Percentiles rank a stretch among this genome's conserved stretches.
Conservation (phyloP, 768 basidiomycete species). For the Phylloporus sp. region DNA sequence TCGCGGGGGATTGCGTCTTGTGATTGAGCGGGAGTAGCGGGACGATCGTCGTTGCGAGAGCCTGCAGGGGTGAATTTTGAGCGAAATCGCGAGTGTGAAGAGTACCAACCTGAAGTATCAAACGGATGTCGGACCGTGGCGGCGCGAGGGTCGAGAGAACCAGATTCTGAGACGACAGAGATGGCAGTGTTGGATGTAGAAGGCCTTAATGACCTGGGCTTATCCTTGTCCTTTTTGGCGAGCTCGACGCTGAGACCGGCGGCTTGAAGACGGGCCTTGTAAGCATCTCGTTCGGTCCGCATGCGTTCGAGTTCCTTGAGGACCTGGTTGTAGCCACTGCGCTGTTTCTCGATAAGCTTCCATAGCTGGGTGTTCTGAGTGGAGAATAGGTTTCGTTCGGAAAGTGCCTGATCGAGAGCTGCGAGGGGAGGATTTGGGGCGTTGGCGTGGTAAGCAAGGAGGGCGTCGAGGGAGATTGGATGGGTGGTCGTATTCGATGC, state of each 20-base stretch:
- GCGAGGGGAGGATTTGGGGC: conserved; percentile 47
- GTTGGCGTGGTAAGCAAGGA: conserved; percentile 51
- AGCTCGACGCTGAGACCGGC: conserved; percentile 38
- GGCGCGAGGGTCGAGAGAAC: conserved; percentile 23
- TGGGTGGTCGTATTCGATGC: conserved; percentile 24
- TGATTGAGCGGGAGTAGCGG: conserved; percentile 15
- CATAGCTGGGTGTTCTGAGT: conserved; percentile 87
- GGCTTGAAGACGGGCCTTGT: conserved; percentile 32
- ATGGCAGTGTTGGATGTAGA: conserved; percentile 24
- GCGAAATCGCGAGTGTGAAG: not conserved
- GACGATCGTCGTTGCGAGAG: conserved; percentile 20
- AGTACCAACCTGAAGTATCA: conserved; percentile 32
- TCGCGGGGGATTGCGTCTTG: conserved; percentile 13
- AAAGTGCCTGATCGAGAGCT: conserved; percentile 73
- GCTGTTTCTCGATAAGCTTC: conserved; percentile 93
- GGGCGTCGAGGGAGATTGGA: conserved; percentile 45
- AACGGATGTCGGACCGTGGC: conserved; percentile 25
- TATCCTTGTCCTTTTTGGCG: conserved; percentile 27
- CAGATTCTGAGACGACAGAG: conserved; percentile 14
- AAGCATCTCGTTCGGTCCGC: conserved; percentile 71
- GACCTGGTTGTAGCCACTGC: conserved; percentile 71
- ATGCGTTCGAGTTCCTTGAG: conserved; percentile 84
- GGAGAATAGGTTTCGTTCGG: conserved; percentile 75
- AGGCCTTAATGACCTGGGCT: conserved; percentile 12
- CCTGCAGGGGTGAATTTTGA: conserved; percentile 1